Conservation (phyloP, 2,329 filamentous ascomycete species). For the Curvularia verruculosa region DNA sequence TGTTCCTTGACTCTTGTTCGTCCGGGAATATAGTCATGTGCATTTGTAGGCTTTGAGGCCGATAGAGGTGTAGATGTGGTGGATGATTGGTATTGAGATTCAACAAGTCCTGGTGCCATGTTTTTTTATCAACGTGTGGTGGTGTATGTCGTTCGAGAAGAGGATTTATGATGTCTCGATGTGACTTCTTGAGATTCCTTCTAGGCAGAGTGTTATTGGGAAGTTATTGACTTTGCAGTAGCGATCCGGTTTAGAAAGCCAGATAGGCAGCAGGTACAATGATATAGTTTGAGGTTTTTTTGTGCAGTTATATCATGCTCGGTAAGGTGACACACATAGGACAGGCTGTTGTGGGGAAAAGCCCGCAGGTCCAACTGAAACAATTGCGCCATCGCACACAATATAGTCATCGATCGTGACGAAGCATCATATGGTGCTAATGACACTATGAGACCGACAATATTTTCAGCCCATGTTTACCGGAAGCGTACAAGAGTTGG, state of each 20-base stretch:
- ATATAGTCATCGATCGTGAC: slow-evolving; percentile 23
- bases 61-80: slow-evolving; percentile 18
- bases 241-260: not conserved
- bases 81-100: slow-evolving; percentile 28
- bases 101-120: slow-evolving; percentile 46
- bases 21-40: slow-evolving; percentile 56
- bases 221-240: not conserved
- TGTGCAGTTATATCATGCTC: slow-evolving; percentile 19
- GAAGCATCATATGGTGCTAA: slow-evolving; percentile 2
- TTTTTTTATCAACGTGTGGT: slow-evolving; percentile 4
- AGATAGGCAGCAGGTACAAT: not conserved
- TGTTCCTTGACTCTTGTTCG: slow-evolving; percentile 54
- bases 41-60: slow-evolving; percentile 27
- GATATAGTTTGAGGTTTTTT: not conserved
- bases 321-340: not conserved
- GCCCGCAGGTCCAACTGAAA: slow-evolving; percentile 11
- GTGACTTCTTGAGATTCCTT: not conserved
- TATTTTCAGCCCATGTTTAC: slow-evolving; percentile 10
- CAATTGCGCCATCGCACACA: slow-evolving; percentile 48
- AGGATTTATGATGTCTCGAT: not conserved
- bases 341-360: slow-evolving; percentile 19
- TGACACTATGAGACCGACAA: not conserved
- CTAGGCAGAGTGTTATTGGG: not conserved
- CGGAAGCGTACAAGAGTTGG: not conserved
- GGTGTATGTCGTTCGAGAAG: not conserved